A percentile compares a stretch with the other conserved stretches of the same genome.
Evolutionary conservation across 1,284 basidiomycete species (phyloP).

Genomic region (Melampsora americana): DNA sequence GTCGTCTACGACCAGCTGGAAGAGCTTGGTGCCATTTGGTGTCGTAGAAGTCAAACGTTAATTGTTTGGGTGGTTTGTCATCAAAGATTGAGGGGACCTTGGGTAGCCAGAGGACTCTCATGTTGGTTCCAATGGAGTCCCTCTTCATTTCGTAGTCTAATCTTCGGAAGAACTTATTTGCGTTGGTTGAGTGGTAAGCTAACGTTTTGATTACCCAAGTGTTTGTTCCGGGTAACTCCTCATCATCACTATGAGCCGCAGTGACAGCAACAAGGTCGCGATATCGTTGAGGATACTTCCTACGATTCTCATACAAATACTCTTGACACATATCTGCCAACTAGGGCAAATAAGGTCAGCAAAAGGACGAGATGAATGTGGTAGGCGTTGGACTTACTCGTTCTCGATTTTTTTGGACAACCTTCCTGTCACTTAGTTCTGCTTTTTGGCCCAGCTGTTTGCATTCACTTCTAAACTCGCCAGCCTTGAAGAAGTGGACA

Average conservation of each 20-base stretch:
- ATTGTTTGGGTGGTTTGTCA: background rate
- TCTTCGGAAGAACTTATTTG: background rate
- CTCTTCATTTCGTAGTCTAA: background rate
- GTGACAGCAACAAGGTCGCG: background rate
- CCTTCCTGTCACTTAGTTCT: background rate
- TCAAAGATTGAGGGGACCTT: background rate
- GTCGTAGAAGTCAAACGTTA: background rate
- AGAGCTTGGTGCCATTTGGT: background rate
- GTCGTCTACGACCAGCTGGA: background rate
- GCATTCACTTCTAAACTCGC: background rate
- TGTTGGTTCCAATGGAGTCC: background rate
- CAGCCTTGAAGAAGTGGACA: background rate
- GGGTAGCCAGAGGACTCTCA: background rate
- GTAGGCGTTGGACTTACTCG: background rate
- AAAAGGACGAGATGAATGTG: background rate
- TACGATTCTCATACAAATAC: background rate
- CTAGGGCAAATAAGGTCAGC: background rate
- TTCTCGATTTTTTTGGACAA: background rate
- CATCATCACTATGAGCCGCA: constrained; percentile 1
- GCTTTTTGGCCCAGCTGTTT: background rate
- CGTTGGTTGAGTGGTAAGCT: background rate
- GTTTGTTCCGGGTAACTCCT: background rate
- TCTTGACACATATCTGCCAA: background rate
- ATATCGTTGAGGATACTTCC: background rate
- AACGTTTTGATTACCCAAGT: background rate